phyloP scores from a whole-genome alignment of 1,284 basidiomycete species.

The Boletus sp. region DNA sequence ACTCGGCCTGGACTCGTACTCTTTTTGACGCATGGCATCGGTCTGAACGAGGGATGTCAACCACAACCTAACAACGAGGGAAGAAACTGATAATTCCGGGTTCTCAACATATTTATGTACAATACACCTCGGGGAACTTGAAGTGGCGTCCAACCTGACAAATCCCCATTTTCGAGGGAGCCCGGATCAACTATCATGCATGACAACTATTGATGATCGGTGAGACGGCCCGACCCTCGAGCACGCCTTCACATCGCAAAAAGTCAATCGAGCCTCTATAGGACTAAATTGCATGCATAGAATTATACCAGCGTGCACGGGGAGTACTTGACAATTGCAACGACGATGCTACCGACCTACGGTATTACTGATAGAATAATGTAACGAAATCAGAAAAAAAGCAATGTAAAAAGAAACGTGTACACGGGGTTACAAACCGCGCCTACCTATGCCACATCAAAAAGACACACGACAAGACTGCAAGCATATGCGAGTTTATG shows the following conservation, averaged over 20 bases:
- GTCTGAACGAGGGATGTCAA: too few relatives aligned
- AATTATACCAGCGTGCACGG: constrained; percentile 19
- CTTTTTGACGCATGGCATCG: too few relatives aligned
- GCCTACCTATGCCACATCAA: constrained; percentile 11
- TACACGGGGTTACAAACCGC: constrained; percentile 8
- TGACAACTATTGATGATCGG: too few relatives aligned
- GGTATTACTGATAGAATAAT: constrained; percentile 36
- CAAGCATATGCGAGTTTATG: constrained; percentile 26
- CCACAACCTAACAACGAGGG: background rate
- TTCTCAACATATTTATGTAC: background rate
- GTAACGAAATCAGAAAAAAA: constrained; percentile 14
- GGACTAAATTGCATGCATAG: constrained; percentile 4
- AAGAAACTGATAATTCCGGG: background rate
- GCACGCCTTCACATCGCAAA: background rate
- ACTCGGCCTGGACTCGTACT: too few relatives aligned
- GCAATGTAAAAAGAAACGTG: background rate
- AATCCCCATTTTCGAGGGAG: background rate
- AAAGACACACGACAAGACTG: background rate
- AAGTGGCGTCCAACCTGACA: too few relatives aligned
- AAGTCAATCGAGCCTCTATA: background rate
- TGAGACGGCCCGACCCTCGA: background rate
- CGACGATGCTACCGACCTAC: constrained; percentile 25
- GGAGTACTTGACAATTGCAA: constrained; percentile 24
- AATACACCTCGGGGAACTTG: too few relatives aligned
- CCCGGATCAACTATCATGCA: background rate